Evolutionary conservation across 2,329 filamentous ascomycete genomes (phyloP).

Genomic region (Fusarium armeniacum): DNA sequence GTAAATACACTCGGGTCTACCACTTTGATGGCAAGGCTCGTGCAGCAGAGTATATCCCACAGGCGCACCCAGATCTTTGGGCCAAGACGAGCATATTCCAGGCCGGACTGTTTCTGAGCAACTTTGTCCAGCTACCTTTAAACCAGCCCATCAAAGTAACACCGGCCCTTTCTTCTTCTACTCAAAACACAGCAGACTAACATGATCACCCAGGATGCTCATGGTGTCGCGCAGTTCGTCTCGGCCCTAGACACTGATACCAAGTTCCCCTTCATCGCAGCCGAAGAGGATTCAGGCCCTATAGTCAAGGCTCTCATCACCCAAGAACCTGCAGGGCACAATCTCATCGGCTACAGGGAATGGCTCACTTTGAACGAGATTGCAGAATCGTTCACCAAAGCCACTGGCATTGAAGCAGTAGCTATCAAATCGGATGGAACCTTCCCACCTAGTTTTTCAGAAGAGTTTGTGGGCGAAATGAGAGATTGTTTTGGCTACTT

Average conservation of each 20-base stretch:
- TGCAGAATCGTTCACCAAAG: constrained; percentile 32
- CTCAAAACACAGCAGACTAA: background rate
- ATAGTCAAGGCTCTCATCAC: constrained; percentile 44
- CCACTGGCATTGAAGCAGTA: constrained; percentile 26
- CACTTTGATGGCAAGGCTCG: constrained; percentile 60
- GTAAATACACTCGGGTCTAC: constrained; percentile 58
- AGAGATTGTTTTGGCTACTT: constrained; percentile 29
- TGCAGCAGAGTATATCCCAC: constrained; percentile 49
- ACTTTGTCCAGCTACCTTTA: constrained; percentile 5
- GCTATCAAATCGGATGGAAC: background rate
- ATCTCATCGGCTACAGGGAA: constrained; percentile 46
- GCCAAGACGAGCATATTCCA: constrained; percentile 43
- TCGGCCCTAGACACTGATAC: constrained; percentile 23
- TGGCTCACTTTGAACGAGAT: constrained; percentile 41
- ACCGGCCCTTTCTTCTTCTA: accelerated
- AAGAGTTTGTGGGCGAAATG: constrained; percentile 23
- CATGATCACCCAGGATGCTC: constrained; percentile 10
- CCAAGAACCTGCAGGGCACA: constrained; percentile 35
- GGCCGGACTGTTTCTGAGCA: constrained; percentile 40
- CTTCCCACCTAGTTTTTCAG: background rate
- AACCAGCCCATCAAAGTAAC: constrained; percentile 30
- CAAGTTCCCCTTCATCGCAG: constrained; percentile 45
- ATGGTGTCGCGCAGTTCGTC: constrained; percentile 43
- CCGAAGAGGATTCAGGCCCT: constrained; percentile 47
- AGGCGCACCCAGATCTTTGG: constrained; percentile 39